phyloP scores from a whole-genome alignment of 2,329 filamentous ascomycete species.

The Myriosclerotinia curreyana region DNA sequence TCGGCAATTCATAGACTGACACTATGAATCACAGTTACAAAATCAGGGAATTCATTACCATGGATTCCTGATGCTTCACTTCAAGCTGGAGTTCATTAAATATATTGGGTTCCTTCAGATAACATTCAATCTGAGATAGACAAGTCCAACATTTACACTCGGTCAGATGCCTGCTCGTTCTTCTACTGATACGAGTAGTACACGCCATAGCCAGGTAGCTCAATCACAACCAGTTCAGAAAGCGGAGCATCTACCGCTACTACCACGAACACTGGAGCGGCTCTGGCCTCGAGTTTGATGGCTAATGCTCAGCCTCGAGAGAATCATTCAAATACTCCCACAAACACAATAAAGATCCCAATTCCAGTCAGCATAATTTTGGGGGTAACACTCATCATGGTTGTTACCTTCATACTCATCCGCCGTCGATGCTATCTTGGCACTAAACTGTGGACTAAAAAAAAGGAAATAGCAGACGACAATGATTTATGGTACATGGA shows the following conservation, averaged over 20 bases:
- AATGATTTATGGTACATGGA: slow-evolving; percentile 1
- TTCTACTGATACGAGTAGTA: background rate
- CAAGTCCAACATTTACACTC: slow-evolving; percentile 1
- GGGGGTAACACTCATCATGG: background rate
- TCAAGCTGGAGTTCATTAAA: background rate
- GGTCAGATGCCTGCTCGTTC: background rate
- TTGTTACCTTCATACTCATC: background rate
- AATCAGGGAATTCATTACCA: background rate
- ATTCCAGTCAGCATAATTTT: background rate
- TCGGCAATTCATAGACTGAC: background rate
- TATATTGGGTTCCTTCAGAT: background rate
- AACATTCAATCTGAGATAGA: background rate
- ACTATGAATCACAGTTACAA: background rate
- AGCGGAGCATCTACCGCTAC: too few relatives aligned
- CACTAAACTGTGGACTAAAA: background rate
- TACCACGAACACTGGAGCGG: background rate
- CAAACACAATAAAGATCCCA: background rate
- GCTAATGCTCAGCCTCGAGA: background rate
- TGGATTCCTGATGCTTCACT: slow-evolving; percentile 3
- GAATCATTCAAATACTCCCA: background rate
- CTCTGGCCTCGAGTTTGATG: too few relatives aligned
- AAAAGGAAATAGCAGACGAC: slow-evolving; percentile 1
- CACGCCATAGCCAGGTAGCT: background rate
- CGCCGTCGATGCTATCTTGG: background rate
- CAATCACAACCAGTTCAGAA: background rate